Evolutionary conservation across 768 basidiomycete species (phyloP), one percentile per base, ranked within the genome.

Genomic region (Suillus weaverae): DNA sequence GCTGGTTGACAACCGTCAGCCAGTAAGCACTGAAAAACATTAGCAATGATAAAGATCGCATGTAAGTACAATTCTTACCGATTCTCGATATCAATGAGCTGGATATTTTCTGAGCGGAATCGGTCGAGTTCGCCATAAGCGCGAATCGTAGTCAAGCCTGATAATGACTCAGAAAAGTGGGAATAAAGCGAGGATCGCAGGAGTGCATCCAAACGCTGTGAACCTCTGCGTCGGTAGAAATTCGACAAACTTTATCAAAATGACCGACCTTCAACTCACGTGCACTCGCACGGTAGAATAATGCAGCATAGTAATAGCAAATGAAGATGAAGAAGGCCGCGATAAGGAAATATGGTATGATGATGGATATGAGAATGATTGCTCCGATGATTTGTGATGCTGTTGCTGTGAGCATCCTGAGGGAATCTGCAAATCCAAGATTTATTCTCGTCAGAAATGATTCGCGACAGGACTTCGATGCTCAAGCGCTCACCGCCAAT

Each of bases 341-440:
- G 66, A 95, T 86, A 62, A 94, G 81, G 81, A 96, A 95, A 86
- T 92, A 94, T 4, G 93, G 92, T 26, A 92, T 74, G 65, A 95
- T 74, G 59, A 91, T 87, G 3, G 89, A 85, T 67, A 96, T 87
- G 66, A 95, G 75, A 72, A 95, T 87, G 71, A 92, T 83, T 2
- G 91, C 90, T 33, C 93, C 91, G 30, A 90, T 59, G 43, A 94
- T 90, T 53, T 81, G 79, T 2, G 86, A 86, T 3, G 85, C 68
- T 0, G 93, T 95, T 11, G 73, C 74, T 51, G 85, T 77, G 60
- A 93, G 81, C 87, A 90, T 90, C 35, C 94, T 88, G 68, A 94
- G 72, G 0, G 92, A 82, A 72, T 94, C 92, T 81, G 51, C 18
- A 53, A 51, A 51, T 7, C 8, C 26, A 62, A 35, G 18, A 57